phyloP scores from a whole-genome alignment of 2,329 filamentous ascomycete species.

The Talaromyces pinophilus region DNA sequence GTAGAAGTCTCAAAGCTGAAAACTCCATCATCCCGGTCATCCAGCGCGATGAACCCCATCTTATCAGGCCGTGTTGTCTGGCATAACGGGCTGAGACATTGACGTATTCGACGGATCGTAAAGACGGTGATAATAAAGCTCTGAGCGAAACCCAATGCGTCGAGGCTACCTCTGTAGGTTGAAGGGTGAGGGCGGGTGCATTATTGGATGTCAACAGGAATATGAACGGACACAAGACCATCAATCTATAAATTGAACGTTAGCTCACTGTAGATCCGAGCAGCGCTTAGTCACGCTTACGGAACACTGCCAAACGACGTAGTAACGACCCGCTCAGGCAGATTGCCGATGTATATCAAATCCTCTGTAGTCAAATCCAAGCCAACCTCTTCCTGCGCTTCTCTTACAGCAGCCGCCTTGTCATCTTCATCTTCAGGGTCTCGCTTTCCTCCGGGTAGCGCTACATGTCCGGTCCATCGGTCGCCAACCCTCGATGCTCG shows the following conservation, averaged over 20 bases:
- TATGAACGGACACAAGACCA: conserved; percentile 70
- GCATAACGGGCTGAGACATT: conserved; percentile 65
- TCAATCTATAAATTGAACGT: conserved; percentile 50
- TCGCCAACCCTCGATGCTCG: conserved; percentile 65
- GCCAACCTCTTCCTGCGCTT: conserved; percentile 68
- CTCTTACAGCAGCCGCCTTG: conserved; percentile 62
- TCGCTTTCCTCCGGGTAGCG: conserved; percentile 66
- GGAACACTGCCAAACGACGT: conserved; percentile 67
- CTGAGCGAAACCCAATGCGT: conserved; percentile 69
- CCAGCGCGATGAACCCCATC: conserved; percentile 56
- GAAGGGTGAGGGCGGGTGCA: conserved; percentile 60
- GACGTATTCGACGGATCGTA: conserved; percentile 64
- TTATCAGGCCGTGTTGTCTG: conserved; percentile 56
- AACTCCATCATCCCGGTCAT: conserved; percentile 68
- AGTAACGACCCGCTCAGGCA: conserved; percentile 66
- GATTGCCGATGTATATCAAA: conserved; percentile 58
- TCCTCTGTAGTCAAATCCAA: conserved; percentile 56
- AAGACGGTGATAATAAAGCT: conserved; percentile 59
- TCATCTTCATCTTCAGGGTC: conserved; percentile 66
- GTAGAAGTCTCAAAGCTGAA: conserved; percentile 63
- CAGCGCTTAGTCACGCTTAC: conserved; percentile 40
- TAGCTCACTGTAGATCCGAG: background rate
- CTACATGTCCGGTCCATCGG: conserved; percentile 69
- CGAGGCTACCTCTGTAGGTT: conserved; percentile 68
- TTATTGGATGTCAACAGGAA: conserved; percentile 62